Conservation (phyloP, 2,329 filamentous ascomycete genomes). For the Ophiobolus disseminans region DNA sequence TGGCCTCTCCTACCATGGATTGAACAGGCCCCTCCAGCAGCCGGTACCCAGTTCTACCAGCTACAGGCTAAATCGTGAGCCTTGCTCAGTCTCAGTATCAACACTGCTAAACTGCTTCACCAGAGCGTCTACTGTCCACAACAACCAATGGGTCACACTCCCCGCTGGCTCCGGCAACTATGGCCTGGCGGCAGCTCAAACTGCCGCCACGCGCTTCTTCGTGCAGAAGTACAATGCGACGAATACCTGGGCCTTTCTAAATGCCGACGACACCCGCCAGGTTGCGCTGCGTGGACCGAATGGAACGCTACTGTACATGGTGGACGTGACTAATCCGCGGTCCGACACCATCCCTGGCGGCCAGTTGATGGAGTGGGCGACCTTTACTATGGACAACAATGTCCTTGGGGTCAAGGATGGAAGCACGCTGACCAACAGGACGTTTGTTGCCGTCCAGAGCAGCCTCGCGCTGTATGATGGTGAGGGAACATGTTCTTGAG, state of each 20-base stretch:
- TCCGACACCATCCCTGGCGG: conserved; percentile 29
- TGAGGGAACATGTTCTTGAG: conserved; percentile 14
- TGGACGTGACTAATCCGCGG: conserved; percentile 33
- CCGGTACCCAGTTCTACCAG: conserved; percentile 34
- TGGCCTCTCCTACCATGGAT: conserved; percentile 24
- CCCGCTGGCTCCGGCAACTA: conserved; percentile 27
- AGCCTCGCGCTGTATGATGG: conserved; percentile 37
- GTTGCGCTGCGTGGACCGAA: conserved; percentile 32
- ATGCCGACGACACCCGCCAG: conserved; percentile 37
- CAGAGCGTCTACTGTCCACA: conserved; percentile 26
- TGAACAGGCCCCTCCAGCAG: conserved; percentile 24
- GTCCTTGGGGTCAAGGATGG: conserved; percentile 38
- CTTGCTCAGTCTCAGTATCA: not conserved
- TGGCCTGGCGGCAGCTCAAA: conserved; percentile 19
- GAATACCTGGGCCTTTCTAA: conserved; percentile 33
- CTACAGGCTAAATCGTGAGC: conserved; percentile 38
- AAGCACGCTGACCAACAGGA: conserved; percentile 29
- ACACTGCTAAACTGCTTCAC: not conserved
- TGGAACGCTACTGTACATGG: conserved; percentile 30
- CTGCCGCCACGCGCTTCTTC: conserved; percentile 34
- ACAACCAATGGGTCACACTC: conserved; percentile 34
- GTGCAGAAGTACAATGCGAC: conserved; percentile 29
- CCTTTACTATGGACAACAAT: conserved; percentile 37
- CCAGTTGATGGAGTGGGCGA: conserved; percentile 39
- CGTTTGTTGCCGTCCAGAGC: conserved; percentile 31